phyloP scores from a whole-genome alignment of 768 basidiomycete species.

The Terana coerulea region DNA sequence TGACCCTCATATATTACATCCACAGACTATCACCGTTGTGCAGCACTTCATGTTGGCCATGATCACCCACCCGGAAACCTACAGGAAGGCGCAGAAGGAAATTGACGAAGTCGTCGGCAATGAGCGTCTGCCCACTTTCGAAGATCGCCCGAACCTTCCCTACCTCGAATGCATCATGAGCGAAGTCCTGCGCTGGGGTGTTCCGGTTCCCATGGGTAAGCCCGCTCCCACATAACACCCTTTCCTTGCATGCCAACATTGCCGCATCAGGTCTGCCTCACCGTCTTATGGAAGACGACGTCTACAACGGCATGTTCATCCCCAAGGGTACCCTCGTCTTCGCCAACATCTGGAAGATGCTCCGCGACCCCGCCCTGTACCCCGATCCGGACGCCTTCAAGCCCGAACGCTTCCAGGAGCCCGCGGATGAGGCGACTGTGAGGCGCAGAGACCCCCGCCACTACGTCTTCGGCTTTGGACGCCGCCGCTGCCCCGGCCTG shows the following conservation, averaged over 20 bases:
- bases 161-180: constrained; percentile 56
- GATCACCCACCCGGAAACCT: constrained; percentile 54
- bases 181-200: constrained; percentile 55
- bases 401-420: constrained; percentile 48
- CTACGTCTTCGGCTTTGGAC: constrained; percentile 47
- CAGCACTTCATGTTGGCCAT: constrained; percentile 66
- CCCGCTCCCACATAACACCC: no score
- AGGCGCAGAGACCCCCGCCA: constrained; percentile 41
- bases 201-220: constrained; percentile 54
- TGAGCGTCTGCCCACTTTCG: constrained; percentile 55
- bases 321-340: constrained; percentile 66
- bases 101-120: constrained; percentile 56
- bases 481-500: constrained; percentile 56
- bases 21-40: constrained; percentile 50
- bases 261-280: constrained; percentile 68
- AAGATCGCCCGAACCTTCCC: constrained; percentile 52
- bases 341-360: constrained; percentile 56
- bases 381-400: constrained; percentile 47
- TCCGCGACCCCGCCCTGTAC: constrained; percentile 40
- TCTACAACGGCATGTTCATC: constrained; percentile 55
- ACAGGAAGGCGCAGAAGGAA: constrained; percentile 58
- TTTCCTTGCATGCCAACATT: no score
- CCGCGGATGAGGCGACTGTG: constrained; percentile 21
- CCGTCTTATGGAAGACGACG: constrained; percentile 60
- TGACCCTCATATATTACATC: not conserved